Conservation (phyloP, 345 rosid genomes). For the Eucalyptus virginea region DNA sequence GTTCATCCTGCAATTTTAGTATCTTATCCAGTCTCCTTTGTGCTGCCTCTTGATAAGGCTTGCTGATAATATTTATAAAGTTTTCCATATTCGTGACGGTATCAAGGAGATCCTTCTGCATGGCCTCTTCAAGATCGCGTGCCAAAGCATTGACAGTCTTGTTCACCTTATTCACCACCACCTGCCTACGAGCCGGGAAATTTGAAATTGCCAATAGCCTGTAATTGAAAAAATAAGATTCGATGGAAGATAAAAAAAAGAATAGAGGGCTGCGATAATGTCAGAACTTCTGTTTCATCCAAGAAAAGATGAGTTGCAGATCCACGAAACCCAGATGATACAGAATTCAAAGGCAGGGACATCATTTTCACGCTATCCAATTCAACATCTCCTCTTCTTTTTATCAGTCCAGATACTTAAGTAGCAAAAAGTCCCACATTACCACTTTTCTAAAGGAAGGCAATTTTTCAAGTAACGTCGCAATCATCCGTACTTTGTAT, state of each 20-base stretch:
- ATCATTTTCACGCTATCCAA: neutral
- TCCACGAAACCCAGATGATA: neutral
- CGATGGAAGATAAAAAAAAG: neutral
- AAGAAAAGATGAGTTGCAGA: neutral
- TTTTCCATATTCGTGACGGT: conserved; percentile 31
- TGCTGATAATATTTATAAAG: conserved; percentile 44
- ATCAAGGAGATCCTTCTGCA: conserved; percentile 74
- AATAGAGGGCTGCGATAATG: neutral
- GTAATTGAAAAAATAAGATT: neutral
- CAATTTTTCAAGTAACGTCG: neutral
- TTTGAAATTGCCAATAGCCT: conserved; percentile 72
- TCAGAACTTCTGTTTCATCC: neutral
- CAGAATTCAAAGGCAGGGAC: neutral
- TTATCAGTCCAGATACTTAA: neutral
- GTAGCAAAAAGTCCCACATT: neutral
- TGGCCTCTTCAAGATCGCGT: conserved; percentile 71
- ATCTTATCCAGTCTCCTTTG: conserved; percentile 48
- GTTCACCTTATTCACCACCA: conserved; percentile 52
- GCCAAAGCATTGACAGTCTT: conserved; percentile 54
- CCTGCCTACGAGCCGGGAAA: conserved; percentile 64
- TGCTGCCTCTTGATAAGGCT: conserved; percentile 76
- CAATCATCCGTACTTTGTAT: neutral
- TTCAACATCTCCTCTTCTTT: neutral
- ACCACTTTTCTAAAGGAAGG: neutral
- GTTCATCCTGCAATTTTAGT: conserved; percentile 32